These are phyloP conservation scores for Diaporthe citri DNA, from an alignment of 2,329 filamentous ascomycete genomes.

Conservation along the genomic window DNA sequence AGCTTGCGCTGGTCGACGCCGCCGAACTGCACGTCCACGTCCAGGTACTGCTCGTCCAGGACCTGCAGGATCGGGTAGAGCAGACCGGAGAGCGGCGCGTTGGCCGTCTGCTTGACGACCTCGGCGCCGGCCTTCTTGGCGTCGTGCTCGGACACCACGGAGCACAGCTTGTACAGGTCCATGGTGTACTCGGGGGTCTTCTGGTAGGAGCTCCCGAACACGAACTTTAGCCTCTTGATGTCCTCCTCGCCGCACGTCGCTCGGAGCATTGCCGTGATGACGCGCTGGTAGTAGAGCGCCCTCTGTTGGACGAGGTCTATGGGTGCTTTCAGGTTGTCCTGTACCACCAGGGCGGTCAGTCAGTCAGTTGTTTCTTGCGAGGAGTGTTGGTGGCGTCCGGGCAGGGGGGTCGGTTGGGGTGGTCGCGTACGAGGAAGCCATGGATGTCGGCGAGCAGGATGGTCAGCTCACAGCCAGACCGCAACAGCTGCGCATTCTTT, in stretches of 20 bases:
- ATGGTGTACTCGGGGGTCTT: slow-evolving; percentile 80
- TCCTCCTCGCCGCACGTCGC: slow-evolving; percentile 77
- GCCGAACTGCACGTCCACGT: slow-evolving; percentile 90
- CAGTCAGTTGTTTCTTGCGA: slow-evolving; percentile 60
- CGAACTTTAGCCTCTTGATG: slow-evolving; percentile 83
- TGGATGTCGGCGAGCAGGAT: slow-evolving; percentile 82
- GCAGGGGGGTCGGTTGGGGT: not conserved
- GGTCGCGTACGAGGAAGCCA: slow-evolving; percentile 70
- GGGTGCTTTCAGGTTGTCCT: slow-evolving; percentile 80
- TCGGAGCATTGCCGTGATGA: slow-evolving; percentile 80
- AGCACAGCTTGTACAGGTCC: slow-evolving; percentile 85
- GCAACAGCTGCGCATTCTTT: slow-evolving; percentile 90
- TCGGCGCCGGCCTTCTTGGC: slow-evolving; percentile 93
- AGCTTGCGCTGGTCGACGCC: slow-evolving; percentile 89
- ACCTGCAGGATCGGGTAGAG: slow-evolving; percentile 91
- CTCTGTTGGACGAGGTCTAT: slow-evolving; percentile 88
- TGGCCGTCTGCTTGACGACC: slow-evolving; percentile 91
- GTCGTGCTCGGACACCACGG: slow-evolving; percentile 80
- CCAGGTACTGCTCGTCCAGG: slow-evolving; percentile 89
- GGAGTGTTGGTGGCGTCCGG: slow-evolving; percentile 71
- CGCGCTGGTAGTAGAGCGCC: slow-evolving; percentile 84
- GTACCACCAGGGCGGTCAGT: not conserved
- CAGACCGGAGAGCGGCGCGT: slow-evolving; percentile 79
- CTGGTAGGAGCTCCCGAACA: slow-evolving; percentile 89
- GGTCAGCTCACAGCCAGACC: slow-evolving; percentile 85